Evolutionary conservation across 2,329 filamentous ascomycete species (phyloP).

Genomic region (Claviceps fusiformis): DNA sequence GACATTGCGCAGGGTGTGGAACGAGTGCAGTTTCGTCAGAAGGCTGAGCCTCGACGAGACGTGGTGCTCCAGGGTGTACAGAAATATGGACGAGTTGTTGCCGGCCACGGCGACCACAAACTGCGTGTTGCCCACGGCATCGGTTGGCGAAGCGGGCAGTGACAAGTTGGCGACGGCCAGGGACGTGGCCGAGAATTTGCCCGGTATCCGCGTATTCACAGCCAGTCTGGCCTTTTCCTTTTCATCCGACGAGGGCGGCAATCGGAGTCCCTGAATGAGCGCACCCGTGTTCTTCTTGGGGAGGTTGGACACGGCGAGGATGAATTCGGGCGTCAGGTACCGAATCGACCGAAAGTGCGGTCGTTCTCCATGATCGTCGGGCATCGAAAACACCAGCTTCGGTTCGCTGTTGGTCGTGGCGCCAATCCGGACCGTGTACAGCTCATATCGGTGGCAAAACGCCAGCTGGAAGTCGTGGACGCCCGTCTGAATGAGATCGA

Average conservation of each 20-base stretch:
- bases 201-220: slow-evolving; percentile 45
- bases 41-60: slow-evolving; percentile 31
- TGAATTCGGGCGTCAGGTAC: slow-evolving; percentile 43
- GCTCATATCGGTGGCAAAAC: slow-evolving; percentile 64
- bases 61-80: slow-evolving; percentile 65
- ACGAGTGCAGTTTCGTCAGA: slow-evolving; percentile 36
- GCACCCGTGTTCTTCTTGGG: slow-evolving; percentile 41
- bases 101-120: slow-evolving; percentile 69
- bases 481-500: slow-evolving; percentile 52
- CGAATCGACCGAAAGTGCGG: slow-evolving; percentile 45
- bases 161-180: slow-evolving; percentile 63
- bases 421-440: slow-evolving; percentile 52
- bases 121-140: slow-evolving; percentile 51
- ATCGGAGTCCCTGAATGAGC: slow-evolving; percentile 41
- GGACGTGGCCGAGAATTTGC: slow-evolving; percentile 57
- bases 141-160: slow-evolving; percentile 34
- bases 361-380: slow-evolving; percentile 30
- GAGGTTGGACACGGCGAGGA: slow-evolving; percentile 44
- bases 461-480: slow-evolving; percentile 55
- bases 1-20: slow-evolving; percentile 38
- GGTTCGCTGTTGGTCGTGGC: slow-evolving; percentile 34
- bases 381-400: slow-evolving; percentile 41
- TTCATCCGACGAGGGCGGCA: slow-evolving; percentile 28
- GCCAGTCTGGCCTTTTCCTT: slow-evolving; percentile 33
- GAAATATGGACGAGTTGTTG: slow-evolving; percentile 62